A percentile compares a stretch with the other conserved stretches of the same genome.
Evolutionary conservation across 169 alveolate genomes (phyloP).

Genomic region (Plasmodium vivax): DNA sequence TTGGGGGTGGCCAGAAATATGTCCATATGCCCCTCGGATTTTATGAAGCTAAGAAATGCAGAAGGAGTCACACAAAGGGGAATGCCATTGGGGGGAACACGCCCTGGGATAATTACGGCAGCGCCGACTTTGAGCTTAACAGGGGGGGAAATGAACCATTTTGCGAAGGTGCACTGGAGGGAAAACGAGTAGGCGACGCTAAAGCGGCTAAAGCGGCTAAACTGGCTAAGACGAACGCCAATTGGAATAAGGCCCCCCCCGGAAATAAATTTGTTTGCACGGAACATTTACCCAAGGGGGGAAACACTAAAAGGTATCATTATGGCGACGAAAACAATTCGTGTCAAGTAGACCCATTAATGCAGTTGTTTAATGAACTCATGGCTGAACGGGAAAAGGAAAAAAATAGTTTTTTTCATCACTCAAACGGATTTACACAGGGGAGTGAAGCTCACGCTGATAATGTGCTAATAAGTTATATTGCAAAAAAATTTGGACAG

Average conservation of each 20-base stretch:
- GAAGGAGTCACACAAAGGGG: background rate
- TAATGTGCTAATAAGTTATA: background rate
- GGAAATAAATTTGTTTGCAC: background rate
- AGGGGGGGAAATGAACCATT: background rate
- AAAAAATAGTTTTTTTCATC: background rate
- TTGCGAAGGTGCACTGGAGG: background rate
- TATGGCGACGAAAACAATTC: background rate
- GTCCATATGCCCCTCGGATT: conserved; percentile 26
- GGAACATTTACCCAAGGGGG: background rate
- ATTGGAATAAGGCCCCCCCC: background rate
- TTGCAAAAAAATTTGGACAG: background rate
- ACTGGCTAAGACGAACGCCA: background rate
- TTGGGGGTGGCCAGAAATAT: background rate
- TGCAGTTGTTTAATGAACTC: conserved; percentile 5
- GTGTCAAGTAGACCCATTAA: background rate
- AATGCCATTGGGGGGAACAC: background rate
- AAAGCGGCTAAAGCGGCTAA: background rate
- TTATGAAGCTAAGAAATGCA: conserved; percentile 15
- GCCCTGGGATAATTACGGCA: background rate
- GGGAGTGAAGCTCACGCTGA: background rate
- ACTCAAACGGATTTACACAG: background rate
- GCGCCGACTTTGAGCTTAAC: background rate
- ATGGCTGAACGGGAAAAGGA: conserved; percentile 13
- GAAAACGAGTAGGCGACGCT: background rate
- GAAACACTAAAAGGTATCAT: background rate